Evolutionary conservation across 805 yeast species (phyloP).

Genomic region (Pichia kluyveri): DNA sequence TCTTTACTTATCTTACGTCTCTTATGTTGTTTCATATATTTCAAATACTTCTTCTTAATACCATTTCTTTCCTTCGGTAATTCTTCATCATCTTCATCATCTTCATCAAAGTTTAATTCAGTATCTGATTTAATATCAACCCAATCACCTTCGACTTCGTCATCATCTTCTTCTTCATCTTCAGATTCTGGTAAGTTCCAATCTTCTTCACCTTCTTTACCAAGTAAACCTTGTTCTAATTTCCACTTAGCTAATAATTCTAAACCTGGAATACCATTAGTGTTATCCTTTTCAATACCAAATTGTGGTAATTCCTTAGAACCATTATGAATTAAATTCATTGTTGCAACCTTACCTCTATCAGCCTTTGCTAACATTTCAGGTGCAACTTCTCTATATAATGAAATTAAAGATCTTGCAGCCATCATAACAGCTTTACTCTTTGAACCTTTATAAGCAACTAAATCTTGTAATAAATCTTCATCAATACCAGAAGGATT

Average conservation of each 20-base stretch:
- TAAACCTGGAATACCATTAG: constrained; percentile 80
- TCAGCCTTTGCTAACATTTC: constrained; percentile 87
- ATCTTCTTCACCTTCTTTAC: constrained; percentile 48
- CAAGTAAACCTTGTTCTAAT: constrained; percentile 44
- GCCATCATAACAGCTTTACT: constrained; percentile 92
- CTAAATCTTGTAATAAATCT: constrained; percentile 77
- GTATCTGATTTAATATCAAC: constrained; percentile 68
- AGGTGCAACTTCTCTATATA: constrained; percentile 93
- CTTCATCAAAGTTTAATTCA: constrained; percentile 49
- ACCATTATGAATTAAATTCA: constrained; percentile 57
- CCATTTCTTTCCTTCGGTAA: constrained; percentile 26
- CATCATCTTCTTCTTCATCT: constrained; percentile 33
- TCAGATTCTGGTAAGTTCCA: constrained; percentile 56
- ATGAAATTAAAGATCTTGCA: constrained; percentile 74
- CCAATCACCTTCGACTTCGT: constrained; percentile 87
- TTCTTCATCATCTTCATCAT: constrained; percentile 24
- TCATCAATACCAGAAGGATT: constrained; percentile 93
- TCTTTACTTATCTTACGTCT: constrained; percentile 23
- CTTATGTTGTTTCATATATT: constrained; percentile 23
- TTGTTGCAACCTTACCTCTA: constrained; percentile 86
- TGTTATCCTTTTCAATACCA: constrained; percentile 61
- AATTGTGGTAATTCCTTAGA: constrained; percentile 48
- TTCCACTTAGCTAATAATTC: constrained; percentile 88
- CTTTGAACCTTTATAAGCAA: constrained; percentile 87
- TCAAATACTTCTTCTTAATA: constrained; percentile 27